Percentiles rank a stretch among this genome's conserved stretches.
phyloP scores from a whole-genome alignment of 371 early-diverging fungal genomes.

The Mortierella sp. region DNA sequence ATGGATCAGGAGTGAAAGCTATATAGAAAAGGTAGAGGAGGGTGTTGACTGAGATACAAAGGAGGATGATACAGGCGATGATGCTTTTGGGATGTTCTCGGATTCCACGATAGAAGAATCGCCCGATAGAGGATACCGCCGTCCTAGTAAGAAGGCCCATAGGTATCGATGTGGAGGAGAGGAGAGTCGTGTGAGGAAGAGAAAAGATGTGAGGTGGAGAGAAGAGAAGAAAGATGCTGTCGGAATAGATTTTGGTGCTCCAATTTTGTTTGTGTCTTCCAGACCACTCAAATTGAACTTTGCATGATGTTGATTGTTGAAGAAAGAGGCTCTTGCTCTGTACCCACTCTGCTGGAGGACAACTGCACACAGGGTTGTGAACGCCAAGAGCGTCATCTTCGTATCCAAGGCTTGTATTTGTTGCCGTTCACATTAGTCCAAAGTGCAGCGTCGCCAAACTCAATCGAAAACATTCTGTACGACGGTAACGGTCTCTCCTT shows the following conservation, averaged over 20 bases:
- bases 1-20: not conserved
- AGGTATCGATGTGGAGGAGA: too few species aligned
- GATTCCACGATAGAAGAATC: not conserved
- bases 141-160: too few species aligned
- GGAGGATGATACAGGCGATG: slow-evolving; percentile 4
- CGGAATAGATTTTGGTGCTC: too few species aligned
- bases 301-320: too few species aligned
- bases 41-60: slow-evolving; percentile 18
- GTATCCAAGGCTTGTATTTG: slow-evolving; percentile 91
- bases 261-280: too few species aligned
- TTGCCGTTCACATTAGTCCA: slow-evolving; percentile 87
- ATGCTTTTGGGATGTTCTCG: slow-evolving; percentile 6
- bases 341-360: slow-evolving; percentile 96
- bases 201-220: too few species aligned
- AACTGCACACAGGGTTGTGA: slow-evolving; percentile 95
- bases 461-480: too few species aligned
- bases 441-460: slow-evolving; percentile 93
- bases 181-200: too few species aligned
- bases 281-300: too few species aligned
- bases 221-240: too few species aligned
- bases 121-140: too few species aligned
- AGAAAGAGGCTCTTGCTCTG: slow-evolving; percentile 75
- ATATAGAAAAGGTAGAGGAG: not conserved
- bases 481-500: too few species aligned
- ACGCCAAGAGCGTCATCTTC: slow-evolving; percentile 89